These are phyloP conservation scores for Syzygium aqueum DNA, from an alignment of 345 rosid species.

Conservation along the genomic window DNA sequence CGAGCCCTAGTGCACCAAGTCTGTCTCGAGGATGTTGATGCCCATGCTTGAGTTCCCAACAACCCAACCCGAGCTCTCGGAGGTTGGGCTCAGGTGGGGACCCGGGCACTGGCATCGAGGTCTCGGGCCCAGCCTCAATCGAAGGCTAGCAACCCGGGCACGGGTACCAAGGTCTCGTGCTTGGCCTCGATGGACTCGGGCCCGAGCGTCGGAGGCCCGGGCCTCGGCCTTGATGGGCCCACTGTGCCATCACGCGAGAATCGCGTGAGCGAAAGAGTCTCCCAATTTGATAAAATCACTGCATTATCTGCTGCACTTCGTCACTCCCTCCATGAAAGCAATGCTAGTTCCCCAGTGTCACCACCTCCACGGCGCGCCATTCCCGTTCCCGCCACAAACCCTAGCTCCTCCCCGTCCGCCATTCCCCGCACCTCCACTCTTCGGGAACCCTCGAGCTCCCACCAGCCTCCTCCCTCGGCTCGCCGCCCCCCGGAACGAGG, in stretches of 20 bases:
- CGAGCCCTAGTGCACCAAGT: no score
- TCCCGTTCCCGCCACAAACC: conserved; percentile 8
- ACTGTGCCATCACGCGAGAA: neutral
- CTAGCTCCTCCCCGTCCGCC: conserved; percentile 1
- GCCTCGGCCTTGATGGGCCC: no score
- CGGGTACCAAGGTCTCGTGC: no score
- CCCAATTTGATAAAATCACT: neutral
- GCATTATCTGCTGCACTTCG: neutral
- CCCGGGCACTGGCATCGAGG: no score
- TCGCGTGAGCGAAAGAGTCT: neutral
- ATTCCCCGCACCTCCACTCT: conserved; percentile 5
- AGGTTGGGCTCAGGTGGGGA: no score
- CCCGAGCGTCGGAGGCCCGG: no score
- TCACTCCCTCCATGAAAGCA: neutral
- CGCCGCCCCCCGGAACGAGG: conserved; percentile 10
- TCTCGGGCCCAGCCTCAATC: no score
- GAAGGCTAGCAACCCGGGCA: no score
- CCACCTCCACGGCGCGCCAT: conserved; percentile 4
- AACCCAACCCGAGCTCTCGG: no score
- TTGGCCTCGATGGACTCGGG: no score
- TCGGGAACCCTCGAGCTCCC: neutral
- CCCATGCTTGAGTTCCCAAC: no score
- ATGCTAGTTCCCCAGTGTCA: conserved; percentile 1
- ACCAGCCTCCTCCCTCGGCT: conserved; percentile 18
- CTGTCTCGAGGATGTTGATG: no score